A percentile compares a stretch with the other conserved stretches of the same genome.
Conservation (phyloP, 2,329 filamentous ascomycete genomes). For the Neopestalotiopsis clavispora region DNA sequence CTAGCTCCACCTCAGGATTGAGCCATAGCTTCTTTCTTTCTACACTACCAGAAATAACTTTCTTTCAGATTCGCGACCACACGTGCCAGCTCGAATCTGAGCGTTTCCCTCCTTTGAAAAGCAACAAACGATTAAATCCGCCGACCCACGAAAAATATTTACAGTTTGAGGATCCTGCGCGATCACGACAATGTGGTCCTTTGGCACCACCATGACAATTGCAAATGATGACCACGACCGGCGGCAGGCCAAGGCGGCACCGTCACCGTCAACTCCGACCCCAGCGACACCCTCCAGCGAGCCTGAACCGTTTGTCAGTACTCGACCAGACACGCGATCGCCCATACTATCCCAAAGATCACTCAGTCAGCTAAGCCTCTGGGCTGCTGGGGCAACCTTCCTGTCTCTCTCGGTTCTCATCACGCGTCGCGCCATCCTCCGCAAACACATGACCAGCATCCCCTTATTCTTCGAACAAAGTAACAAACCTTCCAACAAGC, state of each 20-base stretch:
- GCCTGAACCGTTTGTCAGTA: conserved; percentile 14
- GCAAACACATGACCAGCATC: conserved; percentile 63
- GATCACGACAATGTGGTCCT: conserved; percentile 35
- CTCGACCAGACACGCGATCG: conserved; percentile 24
- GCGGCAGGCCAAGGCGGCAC: neutral
- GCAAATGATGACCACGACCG: conserved; percentile 31
- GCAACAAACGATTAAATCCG: neutral
- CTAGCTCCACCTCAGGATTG: conserved; percentile 7
- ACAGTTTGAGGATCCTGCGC: neutral
- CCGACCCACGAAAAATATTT: neutral
- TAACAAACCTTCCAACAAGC: conserved; percentile 47
- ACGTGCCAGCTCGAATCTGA: neutral
- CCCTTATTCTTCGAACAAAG: conserved; percentile 77
- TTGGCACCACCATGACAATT: conserved; percentile 40
- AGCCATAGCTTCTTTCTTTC: neutral
- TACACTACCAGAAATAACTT: neutral
- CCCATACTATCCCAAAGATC: conserved; percentile 51
- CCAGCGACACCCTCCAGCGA: neutral
- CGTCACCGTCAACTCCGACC: neutral
- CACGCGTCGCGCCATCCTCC: conserved; percentile 71
- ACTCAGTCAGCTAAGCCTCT: conserved; percentile 68
- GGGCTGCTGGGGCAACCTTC: conserved; percentile 78
- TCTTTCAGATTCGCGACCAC: neutral
- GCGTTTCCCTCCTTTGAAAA: conserved; percentile 5
- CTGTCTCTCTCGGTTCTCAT: conserved; percentile 73